Evolutionary conservation across 2,329 filamentous ascomycete species (phyloP), one percentile per base, ranked within the genome.

Genomic region (Phoma sp.): DNA sequence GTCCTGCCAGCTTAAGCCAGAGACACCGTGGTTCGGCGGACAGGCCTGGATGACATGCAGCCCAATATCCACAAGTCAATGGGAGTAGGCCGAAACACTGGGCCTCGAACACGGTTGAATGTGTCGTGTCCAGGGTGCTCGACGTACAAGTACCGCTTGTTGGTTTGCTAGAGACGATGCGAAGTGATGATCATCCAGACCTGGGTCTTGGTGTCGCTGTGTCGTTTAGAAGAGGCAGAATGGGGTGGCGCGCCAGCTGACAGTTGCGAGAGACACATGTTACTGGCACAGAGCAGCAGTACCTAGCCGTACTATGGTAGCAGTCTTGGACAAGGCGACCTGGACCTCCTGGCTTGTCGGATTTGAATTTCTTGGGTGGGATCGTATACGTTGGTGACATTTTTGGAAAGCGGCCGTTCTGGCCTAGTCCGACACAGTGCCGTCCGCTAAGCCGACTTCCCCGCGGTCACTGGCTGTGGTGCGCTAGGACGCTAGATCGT

Each of bases 401-500:
- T 58, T 67, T 63, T 61, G 66, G 64, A 62, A 62, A 63, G 63
- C 58, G 60, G 60, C 70, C 64, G 62, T 65, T 61, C 63, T 63
- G 61, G 67, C 55, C 63, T 65, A 67, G 62, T 66, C 60, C 59
- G 64, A 62, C 47, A 62, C 47, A 62, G 51, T 65, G 52, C 52
- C 52, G 52, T 50, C 52, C 52, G 52, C 46, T 55, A 51, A 55
- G 52, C 70, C 69, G 67, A 63, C 65, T 71, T 71, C 70, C 71
- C 71, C 70, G 67, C 70, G 63, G 66, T 68, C 46, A 56, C 64
- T 66, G 60, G 58, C 55, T 64, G 43, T 71, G 69, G 66, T 69
- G 66, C 69, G 64, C 70, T 73, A 72, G 52, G 58, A 61, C 41
- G 58, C 61, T 73, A 71, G 66, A 61, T 62, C 64, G 56, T 68